Base-by-base conservation (phyloP, 495 filamentous ascomycete species). In the Thermothielavioides terrestris region DNA sequence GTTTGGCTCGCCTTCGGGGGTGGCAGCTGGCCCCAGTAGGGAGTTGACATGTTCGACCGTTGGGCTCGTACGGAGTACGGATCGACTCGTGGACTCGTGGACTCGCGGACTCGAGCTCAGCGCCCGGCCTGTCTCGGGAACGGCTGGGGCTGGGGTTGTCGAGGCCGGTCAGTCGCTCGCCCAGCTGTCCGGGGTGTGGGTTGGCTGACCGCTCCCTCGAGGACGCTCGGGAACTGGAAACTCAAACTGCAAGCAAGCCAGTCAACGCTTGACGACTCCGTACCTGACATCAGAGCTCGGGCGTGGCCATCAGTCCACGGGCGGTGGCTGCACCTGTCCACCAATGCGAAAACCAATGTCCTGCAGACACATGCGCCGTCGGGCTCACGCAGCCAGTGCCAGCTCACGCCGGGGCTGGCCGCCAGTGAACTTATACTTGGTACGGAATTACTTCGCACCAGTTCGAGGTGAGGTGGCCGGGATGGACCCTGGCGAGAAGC, bases 331-430 rank as follows among this genome's bases (percentile, higher is more conserved):
- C 66, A 64, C n/a, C n/a, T n/a, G 55, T 60, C 48, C 50, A 50
- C 63, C 61, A 62, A 55, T 14, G 12, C 25, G 7, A 40, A n/a
- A n/a, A 50, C 72, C 69, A 74, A 73, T 75, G 62, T 61, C 56
- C 53, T 58, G 60, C 57, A 67, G 63, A 69, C 71, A 72, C 67
- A 75, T 73, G 68, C 66, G 57, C 59, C 49, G 28, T 53, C 61
- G 59, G 65, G 58, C 62, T 56, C 49, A 49, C 55, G 52, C 21
- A 17, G 11, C 20, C 46, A 36, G 32, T 32, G 43, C 43, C 54
- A 52, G 32, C 44, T 26, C 49, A 41, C 30, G 21, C 27, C 14
- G 20, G 40, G 49, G 49, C 31, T 30, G 20, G 23, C n/a, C 22
- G 49, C 43, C 38, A 52, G 37, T n/a, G n/a, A n/a, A n/a, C n/a